phyloP scores from a whole-genome alignment of 345 rosid genomes.

The Linum lewisii region DNA sequence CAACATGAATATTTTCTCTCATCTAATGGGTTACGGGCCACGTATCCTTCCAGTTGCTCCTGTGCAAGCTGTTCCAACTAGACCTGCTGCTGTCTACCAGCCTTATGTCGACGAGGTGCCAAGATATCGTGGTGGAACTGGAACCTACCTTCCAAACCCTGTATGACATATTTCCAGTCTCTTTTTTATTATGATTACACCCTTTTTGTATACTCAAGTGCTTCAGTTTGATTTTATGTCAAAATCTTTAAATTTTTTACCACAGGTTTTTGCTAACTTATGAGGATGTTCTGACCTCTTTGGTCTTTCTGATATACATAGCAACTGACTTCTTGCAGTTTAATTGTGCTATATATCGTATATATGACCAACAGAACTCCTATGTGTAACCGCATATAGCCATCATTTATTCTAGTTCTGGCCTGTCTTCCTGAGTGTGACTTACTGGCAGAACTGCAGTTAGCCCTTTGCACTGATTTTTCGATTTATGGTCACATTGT shows the following conservation, averaged over 20 bases:
- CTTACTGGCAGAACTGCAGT: not conserved
- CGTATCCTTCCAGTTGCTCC: conserved; percentile 10
- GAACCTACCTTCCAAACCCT: conserved; percentile 20
- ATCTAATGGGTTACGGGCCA: conserved; percentile 13
- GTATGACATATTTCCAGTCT: conserved; percentile 5
- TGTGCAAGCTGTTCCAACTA: conserved; percentile 1
- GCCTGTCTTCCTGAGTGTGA: not conserved
- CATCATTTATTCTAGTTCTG: too few species aligned
- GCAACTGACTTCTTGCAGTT: too few species aligned
- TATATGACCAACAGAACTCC: too few species aligned
- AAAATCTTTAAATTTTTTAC: too few species aligned
- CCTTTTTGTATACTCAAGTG: not conserved
- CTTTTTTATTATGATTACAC: too few species aligned
- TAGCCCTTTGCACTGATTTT: too few species aligned
- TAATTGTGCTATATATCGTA: too few species aligned
- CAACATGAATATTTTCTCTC: conserved; percentile 9
- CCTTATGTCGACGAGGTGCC: conserved; percentile 11
- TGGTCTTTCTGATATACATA: too few species aligned
- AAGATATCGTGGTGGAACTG: conserved; percentile 16
- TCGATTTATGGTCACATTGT: too few species aligned
- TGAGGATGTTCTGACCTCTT: too few species aligned
- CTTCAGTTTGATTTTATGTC: not conserved
- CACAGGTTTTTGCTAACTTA: too few species aligned
- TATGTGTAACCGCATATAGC: too few species aligned
- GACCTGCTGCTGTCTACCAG: conserved; percentile 12